Evolutionary conservation across 2,329 filamentous ascomycete species (phyloP), one percentile per base, ranked within the genome.

Genomic region (Knoxdaviesia capensis): DNA sequence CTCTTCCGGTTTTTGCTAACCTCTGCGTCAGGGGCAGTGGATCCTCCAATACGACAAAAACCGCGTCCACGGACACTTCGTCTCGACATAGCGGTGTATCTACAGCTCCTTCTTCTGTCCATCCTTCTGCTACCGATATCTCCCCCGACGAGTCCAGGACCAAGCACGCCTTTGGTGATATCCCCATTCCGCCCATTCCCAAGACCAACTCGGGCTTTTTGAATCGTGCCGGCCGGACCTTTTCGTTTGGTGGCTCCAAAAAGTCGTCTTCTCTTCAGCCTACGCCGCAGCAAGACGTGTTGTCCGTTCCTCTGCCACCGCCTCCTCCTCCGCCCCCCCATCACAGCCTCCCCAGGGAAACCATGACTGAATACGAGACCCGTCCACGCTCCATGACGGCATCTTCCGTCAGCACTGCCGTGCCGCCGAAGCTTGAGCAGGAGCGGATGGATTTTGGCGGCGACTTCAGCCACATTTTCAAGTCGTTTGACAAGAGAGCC

Each of bases 11-110:
- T 33, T 31, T 9, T 40, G 31, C 44, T 45, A 45, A 45, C 44
- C 44, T 39, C 41, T 43, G 41, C 43, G 44, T 45, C 44, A 45
- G 44, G 44, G 44, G 44, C 51, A 52, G 49, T 51, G 69, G 69
- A 49, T 67, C 70, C 37, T 74, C 71, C 50, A 74, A 73, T 54
- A 73, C 68, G 34, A 75, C 71, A 45, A 71, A 74, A 56, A 68
- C 68, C 45, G 64, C 64, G 41, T 73, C 69, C 42, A 69, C 66
- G 48, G 71, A 75, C 55, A 70, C 68, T 50, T 75, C 71, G 33
- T 76, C 71, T 40, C 66, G 71, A 51, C 68, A 75, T 53, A 75
- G 71, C 55, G 72, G 72, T 55, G 67, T 64, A 41, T 75, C 71
- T n/a, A 75, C 71, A 34, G 62, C 71, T 34, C 69, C 71, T 8